Evolutionary conservation across 1,284 basidiomycete genomes (phyloP).

Genomic region (Cryptococcus floricola): DNA sequence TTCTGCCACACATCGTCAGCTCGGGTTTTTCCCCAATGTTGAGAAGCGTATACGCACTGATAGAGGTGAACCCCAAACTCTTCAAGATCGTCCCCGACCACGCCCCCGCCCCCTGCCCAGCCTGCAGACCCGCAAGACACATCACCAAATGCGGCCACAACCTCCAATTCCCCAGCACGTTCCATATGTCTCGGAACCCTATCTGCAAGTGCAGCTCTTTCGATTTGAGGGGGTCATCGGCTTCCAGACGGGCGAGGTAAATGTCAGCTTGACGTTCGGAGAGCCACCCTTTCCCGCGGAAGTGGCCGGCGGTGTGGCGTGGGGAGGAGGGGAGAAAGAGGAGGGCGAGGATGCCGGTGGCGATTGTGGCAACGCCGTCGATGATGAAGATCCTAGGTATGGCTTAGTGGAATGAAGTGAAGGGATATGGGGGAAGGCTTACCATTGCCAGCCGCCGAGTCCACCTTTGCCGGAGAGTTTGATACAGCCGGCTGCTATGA

Average conservation of each 20-base stretch:
- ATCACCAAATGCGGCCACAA: conserved; percentile 36
- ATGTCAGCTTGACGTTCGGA: conserved; percentile 31
- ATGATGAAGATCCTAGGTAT: conserved; percentile 15
- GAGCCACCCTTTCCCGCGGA: conserved; percentile 13
- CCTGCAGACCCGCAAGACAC: conserved; percentile 13
- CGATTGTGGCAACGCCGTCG: conserved; percentile 27
- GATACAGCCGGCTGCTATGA: not conserved
- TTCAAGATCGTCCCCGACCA: not conserved
- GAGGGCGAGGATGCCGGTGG: conserved; percentile 18
- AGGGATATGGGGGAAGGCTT: conserved; percentile 9
- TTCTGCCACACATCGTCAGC: not conserved
- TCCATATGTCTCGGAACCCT: conserved; percentile 17
- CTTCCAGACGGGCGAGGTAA: conserved; percentile 22
- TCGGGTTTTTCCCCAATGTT: not conserved
- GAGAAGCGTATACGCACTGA: not conserved
- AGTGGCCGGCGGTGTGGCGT: not conserved
- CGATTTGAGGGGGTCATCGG: conserved; percentile 21
- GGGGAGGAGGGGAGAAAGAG: conserved; percentile 27
- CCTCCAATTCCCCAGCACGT: conserved; percentile 26
- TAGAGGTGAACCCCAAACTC: not conserved
- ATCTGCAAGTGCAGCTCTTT: conserved; percentile 1
- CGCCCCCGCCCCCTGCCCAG: not conserved
- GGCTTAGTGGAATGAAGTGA: conserved; percentile 1
- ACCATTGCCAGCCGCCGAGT: conserved; percentile 24
- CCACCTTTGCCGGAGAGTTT: conserved; percentile 8